Evolutionary conservation across 2,329 filamentous ascomycete species (phyloP).

Genomic region (Trichoderma sp.): DNA sequence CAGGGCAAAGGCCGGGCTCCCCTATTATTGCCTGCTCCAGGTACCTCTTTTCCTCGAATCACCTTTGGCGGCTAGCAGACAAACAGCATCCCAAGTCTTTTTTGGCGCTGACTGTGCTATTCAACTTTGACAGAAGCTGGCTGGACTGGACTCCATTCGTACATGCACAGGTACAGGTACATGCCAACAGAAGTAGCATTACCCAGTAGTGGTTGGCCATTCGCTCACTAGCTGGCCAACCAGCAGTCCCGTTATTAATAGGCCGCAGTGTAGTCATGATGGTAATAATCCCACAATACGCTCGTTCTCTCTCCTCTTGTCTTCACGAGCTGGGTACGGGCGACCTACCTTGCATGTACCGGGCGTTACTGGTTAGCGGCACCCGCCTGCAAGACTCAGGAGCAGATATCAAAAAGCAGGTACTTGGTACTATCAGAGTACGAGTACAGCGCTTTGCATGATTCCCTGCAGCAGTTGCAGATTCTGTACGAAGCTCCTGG

Average conservation of each 20-base stretch:
- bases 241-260: slow-evolving; percentile 5
- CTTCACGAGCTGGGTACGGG: not conserved
- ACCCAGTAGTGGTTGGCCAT: not conserved
- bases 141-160: not conserved
- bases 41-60: not conserved
- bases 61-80: not conserved
- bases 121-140: not conserved
- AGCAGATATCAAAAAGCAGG: not conserved
- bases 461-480: slow-evolving; percentile 3
- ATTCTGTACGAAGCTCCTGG: not conserved
- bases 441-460: not conserved
- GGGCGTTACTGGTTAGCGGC: not conserved
- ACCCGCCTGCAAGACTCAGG: not conserved
- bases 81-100: not conserved
- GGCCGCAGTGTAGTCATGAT: not conserved
- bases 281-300: not conserved
- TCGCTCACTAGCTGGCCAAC: not conserved
- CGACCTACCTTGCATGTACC: not conserved
- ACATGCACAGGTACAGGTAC: not conserved
- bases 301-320: not conserved
- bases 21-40: not conserved
- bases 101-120: slow-evolving; percentile 9
- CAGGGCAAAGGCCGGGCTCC: not conserved
- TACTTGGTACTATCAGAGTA: not conserved
- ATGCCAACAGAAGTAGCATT: not conserved